Percentiles rank a stretch among this genome's conserved stretches.
Conservation (phyloP, 208 protist genomes). For the Wallacemonas sp. region DNA sequence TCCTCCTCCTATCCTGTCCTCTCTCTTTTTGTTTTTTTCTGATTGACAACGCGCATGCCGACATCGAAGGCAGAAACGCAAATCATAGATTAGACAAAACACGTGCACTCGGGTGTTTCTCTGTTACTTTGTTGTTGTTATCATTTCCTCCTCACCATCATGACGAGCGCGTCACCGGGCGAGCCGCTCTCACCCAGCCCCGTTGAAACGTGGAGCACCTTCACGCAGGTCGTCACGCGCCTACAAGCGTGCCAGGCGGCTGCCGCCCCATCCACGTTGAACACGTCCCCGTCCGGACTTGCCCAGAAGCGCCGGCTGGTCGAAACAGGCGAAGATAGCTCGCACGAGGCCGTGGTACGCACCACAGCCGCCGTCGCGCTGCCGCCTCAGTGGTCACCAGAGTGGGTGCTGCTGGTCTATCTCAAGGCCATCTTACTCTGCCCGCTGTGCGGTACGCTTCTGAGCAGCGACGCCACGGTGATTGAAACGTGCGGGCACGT, state of each 20-base stretch:
- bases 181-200: background rate
- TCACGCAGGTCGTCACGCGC: constrained; percentile 5
- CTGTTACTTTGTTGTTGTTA: background rate
- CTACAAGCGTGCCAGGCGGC: constrained; percentile 8
- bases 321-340: too few relatives aligned
- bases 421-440: constrained; percentile 52
- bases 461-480: constrained; percentile 42
- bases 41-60: too few relatives aligned
- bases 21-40: too few relatives aligned
- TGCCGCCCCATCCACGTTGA: too few relatives aligned
- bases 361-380: background rate
- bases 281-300: too few relatives aligned
- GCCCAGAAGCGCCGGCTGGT: too few relatives aligned
- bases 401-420: constrained; percentile 20
- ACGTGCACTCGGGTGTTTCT: too few relatives aligned
- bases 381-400: constrained; percentile 3
- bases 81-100: too few relatives aligned
- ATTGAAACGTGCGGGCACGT: constrained; percentile 75
- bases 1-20: too few relatives aligned
- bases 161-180: background rate
- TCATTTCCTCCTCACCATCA: background rate
- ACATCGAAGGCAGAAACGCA: too few relatives aligned
- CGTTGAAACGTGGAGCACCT: background rate
- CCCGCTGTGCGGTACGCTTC: constrained; percentile 43
- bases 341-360: background rate